Evolutionary conservation across 176 grass and related monocot species (phyloP).

Genomic region (Phragmites australis): DNA sequence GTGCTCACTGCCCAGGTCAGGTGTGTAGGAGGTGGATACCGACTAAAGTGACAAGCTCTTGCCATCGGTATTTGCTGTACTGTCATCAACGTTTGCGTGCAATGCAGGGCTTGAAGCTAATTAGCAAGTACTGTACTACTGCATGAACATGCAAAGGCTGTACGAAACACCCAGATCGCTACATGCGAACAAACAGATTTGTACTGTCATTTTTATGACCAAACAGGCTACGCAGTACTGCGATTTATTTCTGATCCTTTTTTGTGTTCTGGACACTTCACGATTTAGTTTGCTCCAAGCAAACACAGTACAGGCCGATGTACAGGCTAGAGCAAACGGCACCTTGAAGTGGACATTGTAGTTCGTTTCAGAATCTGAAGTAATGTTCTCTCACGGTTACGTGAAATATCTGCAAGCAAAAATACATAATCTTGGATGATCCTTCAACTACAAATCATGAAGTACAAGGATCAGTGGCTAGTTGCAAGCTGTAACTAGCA

Average conservation of each 20-base stretch:
- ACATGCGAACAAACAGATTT: background rate
- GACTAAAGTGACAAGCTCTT: no score
- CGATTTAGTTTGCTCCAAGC: slow-evolving; percentile 2
- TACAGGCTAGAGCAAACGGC: background rate
- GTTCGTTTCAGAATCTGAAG: background rate
- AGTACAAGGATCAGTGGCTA: background rate
- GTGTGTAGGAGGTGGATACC: background rate
- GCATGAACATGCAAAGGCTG: background rate
- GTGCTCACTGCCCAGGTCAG: no score
- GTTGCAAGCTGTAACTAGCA: no score
- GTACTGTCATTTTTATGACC: background rate
- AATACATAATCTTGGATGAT: background rate
- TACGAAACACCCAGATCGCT: slow-evolving; percentile 5
- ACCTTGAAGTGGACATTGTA: background rate
- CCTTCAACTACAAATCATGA: background rate
- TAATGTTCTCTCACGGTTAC: background rate
- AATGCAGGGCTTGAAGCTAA: background rate
- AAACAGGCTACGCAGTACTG: background rate
- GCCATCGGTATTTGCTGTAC: no score
- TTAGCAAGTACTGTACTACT: background rate
- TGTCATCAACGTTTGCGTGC: no score
- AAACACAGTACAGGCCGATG: background rate
- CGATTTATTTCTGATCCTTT: background rate
- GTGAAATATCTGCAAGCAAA: background rate
- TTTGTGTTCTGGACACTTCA: background rate